Percentiles rank a stretch among this genome's conserved stretches.
Conservation (phyloP, 495 filamentous ascomycete genomes). For the Melanomma pulvis-pyrius region DNA sequence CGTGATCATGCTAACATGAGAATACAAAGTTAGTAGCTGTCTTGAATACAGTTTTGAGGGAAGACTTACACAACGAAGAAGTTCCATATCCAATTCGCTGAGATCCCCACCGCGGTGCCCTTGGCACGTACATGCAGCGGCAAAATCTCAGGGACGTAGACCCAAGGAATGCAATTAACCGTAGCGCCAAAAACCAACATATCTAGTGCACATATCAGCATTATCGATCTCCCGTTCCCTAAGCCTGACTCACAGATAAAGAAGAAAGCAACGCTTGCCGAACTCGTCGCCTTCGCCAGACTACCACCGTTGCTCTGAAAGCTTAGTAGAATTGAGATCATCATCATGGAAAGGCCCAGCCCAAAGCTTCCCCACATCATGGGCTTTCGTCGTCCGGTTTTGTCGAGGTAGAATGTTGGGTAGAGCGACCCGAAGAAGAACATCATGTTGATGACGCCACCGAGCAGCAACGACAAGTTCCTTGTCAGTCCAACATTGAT, state of each 20-base stretch:
- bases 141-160: constrained; percentile 53
- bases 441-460: constrained; percentile 42
- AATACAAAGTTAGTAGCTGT: neutral
- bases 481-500: constrained; percentile 40
- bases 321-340: constrained; percentile 56
- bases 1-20: constrained; percentile 41
- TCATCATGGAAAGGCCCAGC: constrained; percentile 54
- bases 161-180: constrained; percentile 54
- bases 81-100: constrained; percentile 52
- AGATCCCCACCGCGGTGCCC: constrained; percentile 50
- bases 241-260: constrained; percentile 40
- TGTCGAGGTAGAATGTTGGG: constrained; percentile 54
- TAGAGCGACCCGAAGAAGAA: constrained; percentile 51
- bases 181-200: constrained; percentile 54
- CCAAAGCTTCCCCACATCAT: constrained; percentile 61
- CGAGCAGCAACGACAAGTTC: constrained; percentile 41
- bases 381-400: constrained; percentile 51
- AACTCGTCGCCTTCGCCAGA: constrained; percentile 41
- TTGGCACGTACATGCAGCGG: constrained; percentile 45
- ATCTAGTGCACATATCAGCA: constrained; percentile 34
- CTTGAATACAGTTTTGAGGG: neutral
- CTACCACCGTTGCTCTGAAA: constrained; percentile 43
- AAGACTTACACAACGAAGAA: constrained; percentile 37
- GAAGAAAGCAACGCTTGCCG: constrained; percentile 53
- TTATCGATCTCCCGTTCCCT: neutral